Percentiles rank a stretch among this genome's conserved stretches.
Conservation (phyloP, 768 basidiomycete genomes). For the Lyophyllum atratum region DNA sequence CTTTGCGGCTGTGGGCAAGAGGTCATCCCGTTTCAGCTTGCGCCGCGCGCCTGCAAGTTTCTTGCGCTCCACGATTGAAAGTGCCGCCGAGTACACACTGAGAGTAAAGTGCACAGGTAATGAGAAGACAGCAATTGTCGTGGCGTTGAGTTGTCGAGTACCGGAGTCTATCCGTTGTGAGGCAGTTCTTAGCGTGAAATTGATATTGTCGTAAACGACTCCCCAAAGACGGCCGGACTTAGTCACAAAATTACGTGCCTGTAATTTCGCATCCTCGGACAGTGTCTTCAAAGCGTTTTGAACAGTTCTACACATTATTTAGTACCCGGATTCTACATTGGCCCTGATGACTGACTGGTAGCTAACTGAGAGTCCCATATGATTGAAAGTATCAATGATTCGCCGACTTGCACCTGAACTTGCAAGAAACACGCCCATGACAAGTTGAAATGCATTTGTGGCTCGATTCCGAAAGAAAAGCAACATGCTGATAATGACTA, state of each 20-base stretch:
- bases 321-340: not conserved
- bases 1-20: not conserved
- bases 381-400: slow-evolving; percentile 13
- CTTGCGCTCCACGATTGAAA: slow-evolving; percentile 1
- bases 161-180: slow-evolving; percentile 14
- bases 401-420: slow-evolving; percentile 8
- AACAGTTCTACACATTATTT: not conserved
- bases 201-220: slow-evolving; percentile 19
- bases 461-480: slow-evolving; percentile 9
- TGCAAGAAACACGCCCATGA: slow-evolving; percentile 7
- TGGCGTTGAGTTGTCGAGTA: slow-evolving; percentile 17
- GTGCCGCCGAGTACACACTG: not conserved
- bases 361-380: slow-evolving; percentile 11
- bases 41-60: not conserved
- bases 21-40: slow-evolving; percentile 2
- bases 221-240: slow-evolving; percentile 9
- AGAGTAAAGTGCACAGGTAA: slow-evolving; percentile 4
- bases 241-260: slow-evolving; percentile 5
- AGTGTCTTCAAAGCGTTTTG: not conserved
- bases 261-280: slow-evolving; percentile 4
- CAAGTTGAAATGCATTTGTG: slow-evolving; percentile 5
- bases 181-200: slow-evolving; percentile 12
- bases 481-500: slow-evolving; percentile 15
- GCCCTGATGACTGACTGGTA: slow-evolving; percentile 1
- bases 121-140: slow-evolving; percentile 14